Evolutionary conservation across 176 grass and related monocot genomes (phyloP).

Genomic region (Typha latifolia): DNA sequence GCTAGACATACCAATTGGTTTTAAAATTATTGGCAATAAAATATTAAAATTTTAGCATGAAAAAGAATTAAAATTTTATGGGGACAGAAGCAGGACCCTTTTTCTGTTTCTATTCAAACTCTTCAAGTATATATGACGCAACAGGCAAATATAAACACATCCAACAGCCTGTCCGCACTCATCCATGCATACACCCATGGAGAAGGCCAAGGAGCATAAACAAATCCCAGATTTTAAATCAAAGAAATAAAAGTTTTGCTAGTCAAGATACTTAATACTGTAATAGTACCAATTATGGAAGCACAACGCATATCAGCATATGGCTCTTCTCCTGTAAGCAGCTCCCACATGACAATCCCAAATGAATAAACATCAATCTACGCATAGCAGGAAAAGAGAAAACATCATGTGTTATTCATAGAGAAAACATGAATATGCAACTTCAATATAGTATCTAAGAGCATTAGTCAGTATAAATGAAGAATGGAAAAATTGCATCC

Average conservation of each 20-base stretch:
- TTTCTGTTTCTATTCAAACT: too few species aligned
- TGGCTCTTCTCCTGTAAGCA: slow-evolving; percentile 92
- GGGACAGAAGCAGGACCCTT: too few species aligned
- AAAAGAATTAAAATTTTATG: too few species aligned
- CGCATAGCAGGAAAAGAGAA: slow-evolving; percentile 1
- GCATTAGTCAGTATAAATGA: background rate
- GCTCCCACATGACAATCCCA: slow-evolving; percentile 95
- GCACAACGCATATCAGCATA: slow-evolving; percentile 77
- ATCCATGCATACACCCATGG: too few species aligned
- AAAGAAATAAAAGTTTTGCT: background rate
- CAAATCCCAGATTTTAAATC: background rate
- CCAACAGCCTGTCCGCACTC: too few species aligned
- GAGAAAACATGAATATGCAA: background rate
- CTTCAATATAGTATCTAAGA: background rate
- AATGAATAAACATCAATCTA: slow-evolving; percentile 98
- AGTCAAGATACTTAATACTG: background rate
- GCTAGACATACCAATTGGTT: too few species aligned
- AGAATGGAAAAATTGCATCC: background rate
- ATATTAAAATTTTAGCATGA: too few species aligned
- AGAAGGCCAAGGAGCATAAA: too few species aligned
- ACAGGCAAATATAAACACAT: too few species aligned
- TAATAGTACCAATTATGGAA: slow-evolving; percentile 72
- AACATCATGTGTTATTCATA: background rate
- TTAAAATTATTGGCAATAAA: too few species aligned
- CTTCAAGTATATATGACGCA: too few species aligned